Evolutionary conservation across 1,284 basidiomycete genomes (phyloP).

Genomic region (Fistulina hepatica): DNA sequence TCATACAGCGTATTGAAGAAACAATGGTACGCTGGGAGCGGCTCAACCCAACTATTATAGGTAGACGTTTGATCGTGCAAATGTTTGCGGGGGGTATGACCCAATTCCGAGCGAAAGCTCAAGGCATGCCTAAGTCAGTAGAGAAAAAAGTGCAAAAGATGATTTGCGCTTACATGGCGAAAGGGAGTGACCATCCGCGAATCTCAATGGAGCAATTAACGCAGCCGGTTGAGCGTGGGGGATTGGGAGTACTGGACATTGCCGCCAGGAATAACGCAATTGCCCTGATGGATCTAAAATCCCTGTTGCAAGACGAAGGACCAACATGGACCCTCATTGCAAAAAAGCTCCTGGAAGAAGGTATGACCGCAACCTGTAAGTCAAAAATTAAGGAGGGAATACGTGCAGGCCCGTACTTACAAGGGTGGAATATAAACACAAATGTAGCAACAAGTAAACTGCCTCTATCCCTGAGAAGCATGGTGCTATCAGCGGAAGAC

Average conservation of each 20-base stretch:
- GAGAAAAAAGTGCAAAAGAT: conserved; percentile 6
- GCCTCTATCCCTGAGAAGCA: conserved; percentile 13
- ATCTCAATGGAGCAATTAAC: conserved; percentile 8
- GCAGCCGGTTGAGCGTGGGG: conserved; percentile 10
- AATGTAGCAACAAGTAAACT: too few relatives aligned
- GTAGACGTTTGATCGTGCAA: conserved; percentile 11
- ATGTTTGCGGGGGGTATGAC: conserved; percentile 13
- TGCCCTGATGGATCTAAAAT: conserved; percentile 17
- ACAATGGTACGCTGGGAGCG: conserved; percentile 11
- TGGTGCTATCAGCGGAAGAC: too few relatives aligned
- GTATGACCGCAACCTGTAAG: neutral
- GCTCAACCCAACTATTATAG: conserved; percentile 12
- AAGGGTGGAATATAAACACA: conserved; percentile 6
- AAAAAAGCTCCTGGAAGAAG: conserved; percentile 12
- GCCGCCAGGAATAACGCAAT: conserved; percentile 20
- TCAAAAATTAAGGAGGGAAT: neutral
- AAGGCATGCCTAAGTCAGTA: conserved; percentile 18
- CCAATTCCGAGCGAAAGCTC: conserved; percentile 14
- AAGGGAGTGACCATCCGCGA: conserved; percentile 4
- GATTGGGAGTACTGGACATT: conserved; percentile 17
- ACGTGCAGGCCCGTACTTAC: neutral
- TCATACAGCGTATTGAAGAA: conserved; percentile 11
- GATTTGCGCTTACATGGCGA: conserved; percentile 3
- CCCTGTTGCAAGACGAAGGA: conserved; percentile 8
- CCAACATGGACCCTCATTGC: conserved; percentile 19